A percentile compares a stretch with the other conserved stretches of the same genome.
Evolutionary conservation across 331 rosid genomes (phyloP).

Genomic region (Spiraea crenata): DNA sequence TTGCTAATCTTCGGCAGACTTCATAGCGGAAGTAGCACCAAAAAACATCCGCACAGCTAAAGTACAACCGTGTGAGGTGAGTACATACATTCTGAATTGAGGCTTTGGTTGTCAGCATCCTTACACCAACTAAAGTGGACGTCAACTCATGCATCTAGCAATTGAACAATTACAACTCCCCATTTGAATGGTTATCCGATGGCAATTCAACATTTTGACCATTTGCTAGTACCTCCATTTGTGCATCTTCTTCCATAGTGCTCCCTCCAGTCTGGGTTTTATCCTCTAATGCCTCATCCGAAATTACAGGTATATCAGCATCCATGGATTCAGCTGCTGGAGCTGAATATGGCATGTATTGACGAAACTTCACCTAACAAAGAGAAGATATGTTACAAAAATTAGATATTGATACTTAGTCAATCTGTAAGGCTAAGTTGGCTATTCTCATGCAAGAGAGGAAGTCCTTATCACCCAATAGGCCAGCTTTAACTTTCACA

Average conservation of each 20-base stretch:
- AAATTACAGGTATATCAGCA: constrained; percentile 26
- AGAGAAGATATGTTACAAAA: neutral
- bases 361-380: constrained; percentile 27
- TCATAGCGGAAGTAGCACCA: neutral
- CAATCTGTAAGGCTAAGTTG: neutral
- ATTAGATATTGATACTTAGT: neutral
- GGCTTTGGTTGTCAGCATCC: neutral
- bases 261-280: constrained; percentile 29
- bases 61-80: too few species aligned
- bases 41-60: neutral
- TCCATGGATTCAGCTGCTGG: neutral
- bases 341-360: constrained; percentile 19
- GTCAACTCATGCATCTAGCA: neutral
- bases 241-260: constrained; percentile 28
- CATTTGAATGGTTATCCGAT: constrained; percentile 5
- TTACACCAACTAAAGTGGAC: neutral
- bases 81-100: neutral
- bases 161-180: neutral
- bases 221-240: constrained; percentile 28
- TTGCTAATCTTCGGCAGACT: neutral
- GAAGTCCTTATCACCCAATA: neutral
- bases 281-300: constrained; percentile 25
- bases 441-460: neutral
- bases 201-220: constrained; percentile 20
- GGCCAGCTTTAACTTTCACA: neutral